These are phyloP conservation scores for Cytospora leucostoma DNA, from an alignment of 2,329 filamentous ascomycete genomes.

Conservation along the genomic window DNA sequence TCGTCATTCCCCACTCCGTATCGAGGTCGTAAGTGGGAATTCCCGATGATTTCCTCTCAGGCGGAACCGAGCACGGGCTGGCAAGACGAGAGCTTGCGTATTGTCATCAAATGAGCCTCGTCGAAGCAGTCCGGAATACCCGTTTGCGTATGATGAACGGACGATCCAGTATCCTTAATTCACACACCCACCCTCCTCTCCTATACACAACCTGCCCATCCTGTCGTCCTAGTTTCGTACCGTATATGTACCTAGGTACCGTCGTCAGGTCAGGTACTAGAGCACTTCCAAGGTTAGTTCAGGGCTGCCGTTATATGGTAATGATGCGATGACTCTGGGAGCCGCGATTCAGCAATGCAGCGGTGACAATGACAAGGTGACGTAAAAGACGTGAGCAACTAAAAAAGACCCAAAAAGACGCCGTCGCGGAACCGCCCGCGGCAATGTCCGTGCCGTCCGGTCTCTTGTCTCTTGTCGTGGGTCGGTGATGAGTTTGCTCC, in stretches of 20 bases:
- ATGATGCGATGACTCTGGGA: neutral
- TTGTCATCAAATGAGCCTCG: neutral
- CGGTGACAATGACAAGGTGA: constrained; percentile 1
- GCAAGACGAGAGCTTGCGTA: neutral
- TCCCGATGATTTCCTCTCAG: constrained; percentile 13
- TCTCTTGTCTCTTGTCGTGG: neutral
- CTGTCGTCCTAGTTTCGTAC: neutral
- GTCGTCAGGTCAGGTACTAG: too few species aligned
- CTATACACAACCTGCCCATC: neutral
- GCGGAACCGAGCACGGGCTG: neutral
- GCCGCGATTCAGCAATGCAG: neutral
- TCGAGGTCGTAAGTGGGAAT: constrained; percentile 23
- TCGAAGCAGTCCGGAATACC: neutral
- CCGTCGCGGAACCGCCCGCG: neutral
- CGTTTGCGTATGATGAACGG: neutral
- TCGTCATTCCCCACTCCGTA: constrained; percentile 28
- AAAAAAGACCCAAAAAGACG: neutral
- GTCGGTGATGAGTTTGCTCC: neutral
- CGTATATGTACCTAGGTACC: neutral
- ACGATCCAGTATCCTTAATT: neutral
- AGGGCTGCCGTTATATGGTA: neutral
- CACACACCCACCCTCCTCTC: neutral
- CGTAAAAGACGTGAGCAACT: neutral
- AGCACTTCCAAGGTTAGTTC: too few species aligned
- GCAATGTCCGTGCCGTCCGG: neutral